Base-by-base conservation (phyloP, 495 filamentous ascomycete genomes). In the Penicillium roqueforti region DNA sequence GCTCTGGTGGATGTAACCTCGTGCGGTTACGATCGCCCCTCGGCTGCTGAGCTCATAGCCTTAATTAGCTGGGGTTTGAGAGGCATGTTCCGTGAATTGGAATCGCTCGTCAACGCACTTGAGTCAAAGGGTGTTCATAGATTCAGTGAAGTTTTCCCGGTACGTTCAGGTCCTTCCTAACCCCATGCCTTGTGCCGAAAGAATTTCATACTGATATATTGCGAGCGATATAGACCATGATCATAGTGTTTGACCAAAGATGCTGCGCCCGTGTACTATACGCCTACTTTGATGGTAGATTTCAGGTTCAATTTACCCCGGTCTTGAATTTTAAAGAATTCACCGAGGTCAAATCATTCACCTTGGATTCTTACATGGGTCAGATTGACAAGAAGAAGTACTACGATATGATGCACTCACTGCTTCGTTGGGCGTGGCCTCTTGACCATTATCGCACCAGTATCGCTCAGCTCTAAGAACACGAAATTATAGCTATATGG, bases 361-460 rank as follows among this genome's bases (percentile, higher is more conserved):
- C n/a, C 23, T 16, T 44, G 14, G n/a, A 44, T 19, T n/a, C 16
- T 9, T 28, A 28, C 8, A 10, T 44, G n/a, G 14, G 2, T 13
- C 25, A n/a, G 5, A 44, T 44, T 28, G 25, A 44, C n/a, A 18
- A 28, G 41, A 8, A 4, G 2, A 44, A 44, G 2, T 44, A 44
- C n/a, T 44, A 28, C 9, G 40, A 25, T 4, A 28, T 44, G 41
- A 44, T 44, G 41, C 41, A 28, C 26, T 16, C 25, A 4, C 41
- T 44, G 23, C 41, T 44, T 44, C 4, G 41, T 43, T 43, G 41
- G 41, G 41, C 7, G 2, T 44, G 41, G 41, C 41, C 41, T 44
- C n/a, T 18, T 16, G 7, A 1, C 8, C n/a, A 44, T 16, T 8
- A 28, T 18, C 14, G 9, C n/a, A 28, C 41, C 25, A 4, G 14